A percentile compares a stretch with the other conserved stretches of the same genome.
Evolutionary conservation across 441 rosid species (phyloP).

Genomic region (Erodium chrysanthum): DNA sequence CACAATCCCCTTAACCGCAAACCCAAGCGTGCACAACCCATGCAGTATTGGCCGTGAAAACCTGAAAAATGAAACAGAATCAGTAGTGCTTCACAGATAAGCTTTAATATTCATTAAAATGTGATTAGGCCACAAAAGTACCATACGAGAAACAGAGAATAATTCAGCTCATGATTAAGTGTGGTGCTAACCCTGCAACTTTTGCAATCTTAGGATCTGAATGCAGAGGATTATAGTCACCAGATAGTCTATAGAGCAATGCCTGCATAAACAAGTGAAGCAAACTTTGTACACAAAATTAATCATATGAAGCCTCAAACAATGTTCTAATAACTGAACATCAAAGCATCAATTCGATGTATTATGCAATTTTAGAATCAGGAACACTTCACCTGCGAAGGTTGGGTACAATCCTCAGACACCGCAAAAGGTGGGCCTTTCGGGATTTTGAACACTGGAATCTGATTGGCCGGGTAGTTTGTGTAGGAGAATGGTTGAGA

Average conservation of each 20-base stretch:
- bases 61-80: conserved; percentile 20
- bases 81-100: background rate
- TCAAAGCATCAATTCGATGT: background rate
- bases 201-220: conserved; percentile 69
- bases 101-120: background rate
- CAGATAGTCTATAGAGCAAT: conserved; percentile 77
- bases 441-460: conserved; percentile 53
- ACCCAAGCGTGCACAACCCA: conserved; percentile 81
- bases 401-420: conserved; percentile 58
- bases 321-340: background rate
- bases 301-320: background rate
- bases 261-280: conserved; percentile 49
- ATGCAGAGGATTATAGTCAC: conserved; percentile 91
- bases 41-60: conserved; percentile 85
- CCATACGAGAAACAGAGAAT: background rate
- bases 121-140: background rate
- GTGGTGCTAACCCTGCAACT: conserved; percentile 59
- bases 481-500: conserved; percentile 59
- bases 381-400: conserved; percentile 49
- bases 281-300: conserved; percentile 8
- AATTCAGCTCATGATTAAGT: conserved; percentile 7
- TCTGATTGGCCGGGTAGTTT: conserved; percentile 53
- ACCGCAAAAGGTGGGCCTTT: conserved; percentile 45
- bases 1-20: conserved; percentile 68
- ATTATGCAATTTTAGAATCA: no score